Evolutionary conservation across 148 eudicot species (phyloP).

Genomic region (Rhododendron mucronatum): DNA sequence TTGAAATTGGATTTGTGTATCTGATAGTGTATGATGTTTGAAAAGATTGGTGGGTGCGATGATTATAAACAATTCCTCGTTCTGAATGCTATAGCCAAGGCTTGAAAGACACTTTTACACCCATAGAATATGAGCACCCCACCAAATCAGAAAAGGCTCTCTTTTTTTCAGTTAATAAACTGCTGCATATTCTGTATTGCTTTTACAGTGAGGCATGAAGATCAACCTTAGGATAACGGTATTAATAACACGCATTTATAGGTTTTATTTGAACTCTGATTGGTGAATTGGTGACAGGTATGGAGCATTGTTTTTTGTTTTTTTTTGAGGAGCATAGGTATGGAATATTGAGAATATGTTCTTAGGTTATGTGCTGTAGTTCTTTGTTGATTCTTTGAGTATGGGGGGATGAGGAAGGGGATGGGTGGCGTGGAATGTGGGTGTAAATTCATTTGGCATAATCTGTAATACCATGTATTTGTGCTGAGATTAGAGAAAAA

Average conservation of each 20-base stretch:
- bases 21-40: background rate
- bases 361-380: background rate
- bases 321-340: too few relatives aligned
- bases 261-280: background rate
- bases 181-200: background rate
- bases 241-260: background rate
- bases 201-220: background rate
- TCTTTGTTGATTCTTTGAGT: background rate
- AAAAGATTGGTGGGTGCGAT: conserved; percentile 24
- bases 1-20: background rate
- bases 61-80: conserved; percentile 73
- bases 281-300: background rate
- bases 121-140: conserved; percentile 69
- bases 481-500: background rate
- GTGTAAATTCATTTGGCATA: background rate
- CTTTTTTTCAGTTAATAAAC: background rate
- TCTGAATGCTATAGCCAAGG: conserved; percentile 52
- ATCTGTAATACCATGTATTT: background rate
- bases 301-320: too few relatives aligned
- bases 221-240: background rate
- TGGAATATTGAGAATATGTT: background rate
- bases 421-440: background rate
- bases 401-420: background rate
- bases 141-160: background rate
- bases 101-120: conserved; percentile 66